Evolutionary conservation across 1,139 yeast species (phyloP), one percentile per base, ranked within the genome.

Genomic region (Candida frijolesensis): DNA sequence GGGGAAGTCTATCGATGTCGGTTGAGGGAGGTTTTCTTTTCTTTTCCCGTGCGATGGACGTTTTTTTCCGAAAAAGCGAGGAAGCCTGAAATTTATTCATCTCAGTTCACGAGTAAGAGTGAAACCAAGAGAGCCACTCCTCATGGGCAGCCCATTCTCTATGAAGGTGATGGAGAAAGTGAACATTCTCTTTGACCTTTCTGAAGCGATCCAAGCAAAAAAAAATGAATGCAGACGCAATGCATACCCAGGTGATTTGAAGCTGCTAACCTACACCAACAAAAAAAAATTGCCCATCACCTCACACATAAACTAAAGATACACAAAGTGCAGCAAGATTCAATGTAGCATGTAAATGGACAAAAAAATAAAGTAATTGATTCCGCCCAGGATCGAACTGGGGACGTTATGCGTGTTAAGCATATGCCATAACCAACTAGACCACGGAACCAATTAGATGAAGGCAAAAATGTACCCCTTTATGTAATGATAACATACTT

Each of bases 361-460:
- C 37, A 47, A 40, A 38, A 39, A 38, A 37, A 54, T 53, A 59
- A 64, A 67, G 65, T 57, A 57, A 65, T 64, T 90, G 96, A 88
- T 87, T 88, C 83, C 87, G 90, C 96, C 96, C 97, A 89, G 97
- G 96, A 87, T 90, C 96, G 97, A 90, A 90, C 97, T 89, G 96
- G 96, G 96, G 96, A 90, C 96, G 92, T 89, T 87, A 92, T 87
- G 96, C 96, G 96, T 89, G 96, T 89, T 89, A 89, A 88, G 96
- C 96, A 89, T 92, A 87, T 87, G 96, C 95, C 96, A 89, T 89
- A 82, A 89, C 96, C 96, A 75, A 89, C 96, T 89, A 89, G 96
- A 89, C 96, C 96, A 89, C 89, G 70, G 62, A 72, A 72, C 78
- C 78, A 54, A 18, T 22, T 33, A 22, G 34, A 4, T 42, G 39